Base-by-base conservation (phyloP, 192 early-diverging fungal species). In the Coemansia sp. region DNA sequence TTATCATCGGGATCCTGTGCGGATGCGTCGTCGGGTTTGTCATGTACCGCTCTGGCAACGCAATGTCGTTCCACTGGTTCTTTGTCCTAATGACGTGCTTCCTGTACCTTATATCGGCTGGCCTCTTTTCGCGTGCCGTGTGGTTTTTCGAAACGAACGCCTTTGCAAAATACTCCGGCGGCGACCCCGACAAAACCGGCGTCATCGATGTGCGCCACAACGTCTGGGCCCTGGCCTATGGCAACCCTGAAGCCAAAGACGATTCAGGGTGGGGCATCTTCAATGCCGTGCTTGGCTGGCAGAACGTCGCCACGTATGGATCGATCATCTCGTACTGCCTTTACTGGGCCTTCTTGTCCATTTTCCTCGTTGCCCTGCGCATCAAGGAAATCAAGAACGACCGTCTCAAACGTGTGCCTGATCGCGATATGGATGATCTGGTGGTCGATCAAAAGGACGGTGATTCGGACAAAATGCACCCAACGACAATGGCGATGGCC, bases 21-120 rank as follows among this genome's bases (percentile, higher is more conserved):
- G 95, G 94, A 56, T 51, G 60, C 55, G 5, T 88, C 0, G 65
- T 97, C 44, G 95, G 95, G 1, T 91, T 74, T 60, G 45, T 91
- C 39, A 89, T 95, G 35, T 95, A 91, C 78, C 81, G 83, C 46
- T 87, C 88, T 59, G 91, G 92, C 24, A 84, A 81, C 43, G 75
- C 85, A n/a, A 68, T 95, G 67, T 73, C 85, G 7, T 84, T 97
- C 41, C 86, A 89, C 59, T 87, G 88, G 77, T 97, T 95, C 85
- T 36, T 16, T 92, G 4, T 77, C 85, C 58, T 94, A 93, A 89
- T 89, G 4, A 91, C 93, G 11, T 78, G 83, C 57, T 58, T 95
- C 36, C 71, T 97, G 18, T 89, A 94, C 49, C 73, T 96, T 45
- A 88, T 97, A 39, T 87, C 91, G 60, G 91, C 92, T 16, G 95